Evolutionary conservation across 495 filamentous ascomycete genomes (phyloP).

Genomic region (Darksidea phi): DNA sequence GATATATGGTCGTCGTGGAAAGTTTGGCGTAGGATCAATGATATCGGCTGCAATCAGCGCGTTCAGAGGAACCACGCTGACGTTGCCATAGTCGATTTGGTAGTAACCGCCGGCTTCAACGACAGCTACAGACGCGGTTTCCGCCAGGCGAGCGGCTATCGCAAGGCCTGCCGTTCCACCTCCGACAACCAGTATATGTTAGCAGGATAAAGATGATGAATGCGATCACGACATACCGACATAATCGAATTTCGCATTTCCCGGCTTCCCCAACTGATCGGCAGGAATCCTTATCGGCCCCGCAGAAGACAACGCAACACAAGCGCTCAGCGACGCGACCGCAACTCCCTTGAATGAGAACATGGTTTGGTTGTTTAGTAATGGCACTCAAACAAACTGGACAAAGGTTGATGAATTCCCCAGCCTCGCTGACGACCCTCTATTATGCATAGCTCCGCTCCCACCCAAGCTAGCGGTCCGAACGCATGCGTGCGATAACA

Average conservation of each 20-base stretch:
- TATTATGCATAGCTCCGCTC: too few species aligned
- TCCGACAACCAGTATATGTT: slow-evolving; percentile 46
- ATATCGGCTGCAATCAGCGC: slow-evolving; percentile 2
- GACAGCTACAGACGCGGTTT: slow-evolving; percentile 47
- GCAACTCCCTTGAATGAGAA: not conserved
- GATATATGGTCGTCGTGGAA: slow-evolving; percentile 10
- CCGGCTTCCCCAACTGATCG: not conserved
- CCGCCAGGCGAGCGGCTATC: slow-evolving; percentile 51
- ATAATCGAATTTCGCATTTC: slow-evolving; percentile 41
- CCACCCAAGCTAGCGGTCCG: too few species aligned
- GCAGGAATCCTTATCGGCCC: not conserved
- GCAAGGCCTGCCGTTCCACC: slow-evolving; percentile 56
- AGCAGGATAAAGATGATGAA: too few species aligned
- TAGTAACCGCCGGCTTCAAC: slow-evolving; percentile 61
- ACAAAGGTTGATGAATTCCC: too few species aligned
- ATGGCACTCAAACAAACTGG: too few species aligned
- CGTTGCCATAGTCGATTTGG: slow-evolving; percentile 50
- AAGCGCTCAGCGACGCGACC: slow-evolving; percentile 1
- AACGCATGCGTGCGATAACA: too few species aligned
- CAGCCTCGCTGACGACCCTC: too few species aligned
- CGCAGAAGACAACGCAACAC: not conserved
- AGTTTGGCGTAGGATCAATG: slow-evolving; percentile 1
- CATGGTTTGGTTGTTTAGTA: not conserved
- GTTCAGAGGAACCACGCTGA: slow-evolving; percentile 38
- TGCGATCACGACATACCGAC: slow-evolving; percentile 16